Evolutionary conservation across 257 asterid genomes (phyloP).

Genomic region (Przewalskia tangutica): DNA sequence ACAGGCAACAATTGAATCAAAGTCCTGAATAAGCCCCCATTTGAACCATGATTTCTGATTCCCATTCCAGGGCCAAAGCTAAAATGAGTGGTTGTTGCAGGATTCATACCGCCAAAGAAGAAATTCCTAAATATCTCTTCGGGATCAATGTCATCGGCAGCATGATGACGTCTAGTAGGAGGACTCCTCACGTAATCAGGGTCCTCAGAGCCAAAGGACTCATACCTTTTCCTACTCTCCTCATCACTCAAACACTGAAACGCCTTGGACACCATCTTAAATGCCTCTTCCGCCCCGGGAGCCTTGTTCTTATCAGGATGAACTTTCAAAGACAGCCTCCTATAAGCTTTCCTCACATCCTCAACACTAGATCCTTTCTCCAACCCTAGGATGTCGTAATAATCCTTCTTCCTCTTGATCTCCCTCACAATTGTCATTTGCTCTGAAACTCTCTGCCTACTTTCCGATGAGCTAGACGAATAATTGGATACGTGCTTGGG

Average conservation of each 20-base stretch:
- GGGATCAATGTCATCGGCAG: conserved; percentile 52
- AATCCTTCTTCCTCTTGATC: conserved; percentile 74
- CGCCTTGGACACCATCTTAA: conserved; percentile 87
- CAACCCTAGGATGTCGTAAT: conserved; percentile 77
- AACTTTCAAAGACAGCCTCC: conserved; percentile 82
- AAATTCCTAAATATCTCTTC: conserved; percentile 93
- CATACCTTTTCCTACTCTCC: conserved; percentile 63
- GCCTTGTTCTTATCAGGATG: conserved; percentile 96
- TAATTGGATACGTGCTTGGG: neutral
- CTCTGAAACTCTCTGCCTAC: conserved; percentile 22
- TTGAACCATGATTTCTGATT: conserved; percentile 58
- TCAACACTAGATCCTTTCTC: conserved; percentile 62
- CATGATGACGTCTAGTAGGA: conserved; percentile 20
- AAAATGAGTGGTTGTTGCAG: conserved; percentile 48
- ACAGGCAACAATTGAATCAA: conserved; percentile 71
- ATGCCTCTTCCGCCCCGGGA: conserved; percentile 96
- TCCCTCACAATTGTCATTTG: conserved; percentile 55
- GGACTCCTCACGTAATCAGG: conserved; percentile 49
- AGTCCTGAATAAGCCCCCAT: conserved; percentile 30
- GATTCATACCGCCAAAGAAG: conserved; percentile 89
- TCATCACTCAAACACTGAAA: conserved; percentile 83
- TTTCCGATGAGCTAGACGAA: conserved; percentile 26
- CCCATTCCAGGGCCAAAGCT: conserved; percentile 73
- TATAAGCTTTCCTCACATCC: conserved; percentile 73
- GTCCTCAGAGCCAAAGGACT: conserved; percentile 67